phyloP scores from a whole-genome alignment of 106 monocot genomes.

The Dendrobium nobile region DNA sequence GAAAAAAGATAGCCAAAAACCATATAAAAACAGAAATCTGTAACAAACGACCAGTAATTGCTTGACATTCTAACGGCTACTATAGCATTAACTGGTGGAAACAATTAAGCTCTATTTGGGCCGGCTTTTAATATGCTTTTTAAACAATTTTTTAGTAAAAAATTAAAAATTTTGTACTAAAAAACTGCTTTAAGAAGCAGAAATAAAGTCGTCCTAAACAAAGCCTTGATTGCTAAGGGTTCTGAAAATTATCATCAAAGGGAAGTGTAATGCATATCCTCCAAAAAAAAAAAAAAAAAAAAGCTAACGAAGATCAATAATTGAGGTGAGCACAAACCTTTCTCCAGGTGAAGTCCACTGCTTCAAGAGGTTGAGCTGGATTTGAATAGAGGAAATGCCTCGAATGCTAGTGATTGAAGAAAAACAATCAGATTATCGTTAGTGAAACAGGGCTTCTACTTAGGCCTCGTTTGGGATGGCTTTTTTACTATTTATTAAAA shows the following conservation, averaged over 20 bases:
- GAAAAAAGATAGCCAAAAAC: not conserved
- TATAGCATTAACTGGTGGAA: not conserved
- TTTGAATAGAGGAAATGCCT: conserved; percentile 83
- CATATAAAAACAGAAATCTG: not conserved
- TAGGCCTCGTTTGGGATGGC: too few species aligned
- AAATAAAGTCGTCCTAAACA: too few species aligned
- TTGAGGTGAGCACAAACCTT: conserved; percentile 45
- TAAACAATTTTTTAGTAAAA: too few species aligned
- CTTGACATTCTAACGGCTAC: not conserved
- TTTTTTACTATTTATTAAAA: too few species aligned
- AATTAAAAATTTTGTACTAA: too few species aligned
- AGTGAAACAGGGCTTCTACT: not conserved
- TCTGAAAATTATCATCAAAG: not conserved
- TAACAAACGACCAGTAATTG: not conserved
- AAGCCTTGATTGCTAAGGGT: too few species aligned
- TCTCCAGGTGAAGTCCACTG: conserved; percentile 92
- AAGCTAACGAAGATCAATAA: not conserved
- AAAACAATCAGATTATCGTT: not conserved
- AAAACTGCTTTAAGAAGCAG: too few species aligned
- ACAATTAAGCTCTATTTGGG: too few species aligned
- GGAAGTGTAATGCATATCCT: not conserved
- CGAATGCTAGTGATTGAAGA: conserved; percentile 46
- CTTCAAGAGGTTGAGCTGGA: conserved; percentile 72
- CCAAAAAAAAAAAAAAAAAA: not conserved
- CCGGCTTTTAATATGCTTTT: too few species aligned